Conservation (phyloP, 2,329 filamentous ascomycete genomes). For the Pseudocercospora pini-densiflorae region DNA sequence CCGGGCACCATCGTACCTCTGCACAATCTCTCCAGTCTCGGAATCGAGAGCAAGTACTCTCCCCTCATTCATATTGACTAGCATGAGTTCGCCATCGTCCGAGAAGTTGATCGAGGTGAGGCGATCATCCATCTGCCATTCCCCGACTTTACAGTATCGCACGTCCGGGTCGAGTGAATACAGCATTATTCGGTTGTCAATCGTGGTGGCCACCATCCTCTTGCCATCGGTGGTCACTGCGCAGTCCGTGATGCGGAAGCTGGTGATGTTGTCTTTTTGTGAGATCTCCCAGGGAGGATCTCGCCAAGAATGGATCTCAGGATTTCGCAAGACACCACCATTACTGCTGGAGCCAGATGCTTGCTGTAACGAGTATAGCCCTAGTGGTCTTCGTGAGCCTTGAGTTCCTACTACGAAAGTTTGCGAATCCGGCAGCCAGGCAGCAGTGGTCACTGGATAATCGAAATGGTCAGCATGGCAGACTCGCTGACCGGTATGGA, state of each 20-base stretch:
- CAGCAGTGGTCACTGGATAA: constrained; percentile 86
- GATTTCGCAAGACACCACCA: constrained; percentile 31
- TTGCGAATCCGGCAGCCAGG: constrained; percentile 81
- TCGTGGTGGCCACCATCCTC: constrained; percentile 78
- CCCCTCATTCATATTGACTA: constrained; percentile 80
- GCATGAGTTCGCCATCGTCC: constrained; percentile 75
- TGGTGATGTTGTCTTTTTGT: constrained; percentile 59
- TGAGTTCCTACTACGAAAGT: constrained; percentile 81
- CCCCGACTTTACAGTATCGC: constrained; percentile 70
- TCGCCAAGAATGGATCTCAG: constrained; percentile 43
- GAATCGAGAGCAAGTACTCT: constrained; percentile 81
- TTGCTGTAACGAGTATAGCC: constrained; percentile 51
- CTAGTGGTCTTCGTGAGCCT: constrained; percentile 68
- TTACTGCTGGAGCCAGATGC: constrained; percentile 18
- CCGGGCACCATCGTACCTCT: constrained; percentile 74
- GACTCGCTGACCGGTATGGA: constrained; percentile 59
- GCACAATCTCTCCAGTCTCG: constrained; percentile 70
- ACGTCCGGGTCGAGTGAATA: constrained; percentile 72
- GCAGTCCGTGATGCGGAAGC: constrained; percentile 80
- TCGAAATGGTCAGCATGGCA: constrained; percentile 70
- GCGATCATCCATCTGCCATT: constrained; percentile 69
- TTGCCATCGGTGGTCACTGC: constrained; percentile 80
- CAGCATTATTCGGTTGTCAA: constrained; percentile 72
- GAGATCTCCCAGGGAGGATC: constrained; percentile 54
- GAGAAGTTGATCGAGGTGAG: constrained; percentile 83